Evolutionary conservation across 179 eudicot genomes (phyloP).

Genomic region (Nepenthes alata): DNA sequence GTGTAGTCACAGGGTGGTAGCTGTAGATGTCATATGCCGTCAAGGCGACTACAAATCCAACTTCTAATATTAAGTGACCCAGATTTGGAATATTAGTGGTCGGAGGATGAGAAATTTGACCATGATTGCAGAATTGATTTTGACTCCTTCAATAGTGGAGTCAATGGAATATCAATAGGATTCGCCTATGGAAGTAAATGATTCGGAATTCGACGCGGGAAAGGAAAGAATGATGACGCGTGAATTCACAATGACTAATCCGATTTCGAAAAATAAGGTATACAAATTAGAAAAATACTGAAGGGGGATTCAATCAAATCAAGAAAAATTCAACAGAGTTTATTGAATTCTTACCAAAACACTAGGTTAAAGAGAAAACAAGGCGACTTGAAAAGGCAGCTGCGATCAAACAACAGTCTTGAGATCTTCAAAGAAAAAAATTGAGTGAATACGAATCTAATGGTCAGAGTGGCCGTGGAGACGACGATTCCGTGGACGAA

Average conservation of each 20-base stretch:
- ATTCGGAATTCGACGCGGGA: neutral
- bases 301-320: neutral
- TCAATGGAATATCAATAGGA: neutral
- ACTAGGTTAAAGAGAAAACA: neutral
- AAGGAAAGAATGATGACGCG: too few species aligned
- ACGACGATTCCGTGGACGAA: neutral
- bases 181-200: neutral
- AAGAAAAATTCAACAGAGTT: neutral
- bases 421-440: neutral
- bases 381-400: neutral
- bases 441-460: conserved; percentile 2
- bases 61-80: neutral
- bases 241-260: neutral
- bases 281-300: neutral
- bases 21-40: too few species aligned
- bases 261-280: too few species aligned
- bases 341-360: conserved; percentile 1
- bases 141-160: too few species aligned
- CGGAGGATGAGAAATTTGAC: conserved; percentile 2
- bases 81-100: conserved; percentile 1
- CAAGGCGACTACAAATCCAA: conserved; percentile 3
- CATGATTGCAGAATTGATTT: neutral
- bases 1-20: too few species aligned
- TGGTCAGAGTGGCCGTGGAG: neutral
- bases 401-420: neutral